phyloP scores from a whole-genome alignment of 2,329 filamentous ascomycete species.

The Chaetomiaceae sp. region DNA sequence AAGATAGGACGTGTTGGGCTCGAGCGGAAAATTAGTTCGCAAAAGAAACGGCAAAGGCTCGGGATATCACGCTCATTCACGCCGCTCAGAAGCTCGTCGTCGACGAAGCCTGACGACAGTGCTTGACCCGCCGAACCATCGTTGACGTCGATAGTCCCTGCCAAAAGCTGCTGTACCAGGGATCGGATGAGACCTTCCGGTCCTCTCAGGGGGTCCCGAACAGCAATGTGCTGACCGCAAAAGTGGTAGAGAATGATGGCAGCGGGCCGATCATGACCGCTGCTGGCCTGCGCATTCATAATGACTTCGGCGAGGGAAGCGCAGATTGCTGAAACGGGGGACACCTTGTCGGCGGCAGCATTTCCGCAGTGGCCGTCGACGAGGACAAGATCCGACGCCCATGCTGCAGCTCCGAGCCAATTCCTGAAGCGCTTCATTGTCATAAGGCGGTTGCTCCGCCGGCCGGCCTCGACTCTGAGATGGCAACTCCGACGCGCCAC shows the following conservation, averaged over 20 bases:
- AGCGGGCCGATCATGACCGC: not conserved
- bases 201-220: not conserved
- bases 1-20: not conserved
- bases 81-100: not conserved
- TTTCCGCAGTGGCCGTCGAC: not conserved
- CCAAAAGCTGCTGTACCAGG: not conserved
- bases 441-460: not conserved
- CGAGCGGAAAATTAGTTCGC: not conserved
- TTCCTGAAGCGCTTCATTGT: not conserved
- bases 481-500: not conserved
- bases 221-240: not conserved
- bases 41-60: not conserved
- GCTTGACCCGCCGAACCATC: not conserved
- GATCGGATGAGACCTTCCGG: not conserved
- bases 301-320: not conserved
- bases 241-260: constrained; percentile 1
- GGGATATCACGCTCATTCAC: not conserved
- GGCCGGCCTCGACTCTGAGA: not conserved
- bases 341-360: not conserved
- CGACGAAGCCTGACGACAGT: not conserved
- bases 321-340: not conserved
- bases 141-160: not conserved
- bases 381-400: not conserved
- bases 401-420: not conserved
- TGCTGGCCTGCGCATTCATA: not conserved